Evolutionary conservation across 2,329 filamentous ascomycete genomes (phyloP), one percentile per base, ranked within the genome.

Genomic region (Cercospora nicotianae): DNA sequence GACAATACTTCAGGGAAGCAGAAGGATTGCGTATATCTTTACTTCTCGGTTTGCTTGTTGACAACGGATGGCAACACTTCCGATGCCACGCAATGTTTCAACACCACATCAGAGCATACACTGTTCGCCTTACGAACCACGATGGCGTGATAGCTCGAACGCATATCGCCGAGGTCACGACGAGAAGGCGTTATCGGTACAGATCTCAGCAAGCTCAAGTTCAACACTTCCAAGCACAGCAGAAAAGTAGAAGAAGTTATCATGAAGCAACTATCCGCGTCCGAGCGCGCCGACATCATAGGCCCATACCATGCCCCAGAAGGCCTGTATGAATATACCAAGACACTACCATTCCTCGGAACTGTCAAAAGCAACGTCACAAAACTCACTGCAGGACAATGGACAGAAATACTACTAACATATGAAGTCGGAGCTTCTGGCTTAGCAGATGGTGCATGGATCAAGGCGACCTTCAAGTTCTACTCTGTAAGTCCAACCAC

Each of bases 231-330:
- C n/a, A 18, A 45, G 39, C 6, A 45, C 39, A 36, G 2, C 3
- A 8, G n/a, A 45, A 4, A 45, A 18, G 4, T n/a, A 5, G 9
- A 45, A 1, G 8, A n/a, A n/a, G 12, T 3, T 26, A 59, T 2
- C n/a, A 59, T 59, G 57, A 59, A 59, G 57, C 26, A 59, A 33
- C 28, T 59, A 13, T 30, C 57, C 13, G 57, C 57, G 6, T 33
- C n/a, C 57, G 13, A 59, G 28, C 57, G 28, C 28, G n/a, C n/a
- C 26, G 1, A 13, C 9, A 18, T 45, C n/a, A 45, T 9, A 45
- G 39, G 39, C 5, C 39, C 39, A 13, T 67, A 64, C n/a, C 60
- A 63, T 33, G 65, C 60, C 8, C 65, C 65, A n/a, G 51, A 67
- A 23, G 60, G 60, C 18, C 28, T 67, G 2, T 64, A 64, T 42